Evolutionary conservation across 2,329 filamentous ascomycete species (phyloP).

Genomic region (Leptographium flavum): DNA sequence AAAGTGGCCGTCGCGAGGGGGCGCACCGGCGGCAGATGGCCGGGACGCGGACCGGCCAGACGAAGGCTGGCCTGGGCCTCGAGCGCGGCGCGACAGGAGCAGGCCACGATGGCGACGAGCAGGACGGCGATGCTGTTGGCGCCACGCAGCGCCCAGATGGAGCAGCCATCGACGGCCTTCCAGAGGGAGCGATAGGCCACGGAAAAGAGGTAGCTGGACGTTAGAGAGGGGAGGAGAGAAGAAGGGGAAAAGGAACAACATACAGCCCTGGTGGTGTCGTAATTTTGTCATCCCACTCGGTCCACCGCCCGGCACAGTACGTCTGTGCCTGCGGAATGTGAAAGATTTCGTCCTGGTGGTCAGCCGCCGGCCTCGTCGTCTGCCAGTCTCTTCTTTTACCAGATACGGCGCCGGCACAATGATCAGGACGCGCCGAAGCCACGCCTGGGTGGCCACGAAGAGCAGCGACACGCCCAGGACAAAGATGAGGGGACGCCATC

Average conservation of each 20-base stretch:
- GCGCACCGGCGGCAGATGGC: not conserved
- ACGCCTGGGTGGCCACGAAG: constrained; percentile 18
- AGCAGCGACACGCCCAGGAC: constrained; percentile 10
- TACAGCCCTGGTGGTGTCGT: constrained; percentile 87
- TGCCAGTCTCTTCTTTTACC: constrained; percentile 22
- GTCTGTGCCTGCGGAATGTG: constrained; percentile 83
- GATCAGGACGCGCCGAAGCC: constrained; percentile 24
- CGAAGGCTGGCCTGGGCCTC: not conserved
- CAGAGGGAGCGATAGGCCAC: constrained; percentile 5
- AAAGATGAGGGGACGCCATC: constrained; percentile 7
- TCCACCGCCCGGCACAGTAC: constrained; percentile 64
- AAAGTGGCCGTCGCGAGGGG: constrained; percentile 14
- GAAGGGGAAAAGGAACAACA: constrained; percentile 4
- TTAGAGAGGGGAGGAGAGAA: not conserved
- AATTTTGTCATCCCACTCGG: constrained; percentile 88
- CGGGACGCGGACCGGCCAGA: not conserved
- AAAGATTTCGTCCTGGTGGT: constrained; percentile 64
- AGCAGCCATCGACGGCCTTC: constrained; percentile 7
- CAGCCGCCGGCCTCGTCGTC: too few species aligned
- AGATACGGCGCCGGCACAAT: constrained; percentile 39
- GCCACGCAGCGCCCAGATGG: constrained; percentile 27
- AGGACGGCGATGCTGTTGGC: constrained; percentile 32
- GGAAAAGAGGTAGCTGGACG: constrained; percentile 8
- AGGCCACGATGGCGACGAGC: constrained; percentile 28
- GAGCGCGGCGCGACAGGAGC: constrained; percentile 34